Base-by-base conservation (phyloP, 2,329 filamentous ascomycete genomes). In the Albophoma yamanashiensis region DNA sequence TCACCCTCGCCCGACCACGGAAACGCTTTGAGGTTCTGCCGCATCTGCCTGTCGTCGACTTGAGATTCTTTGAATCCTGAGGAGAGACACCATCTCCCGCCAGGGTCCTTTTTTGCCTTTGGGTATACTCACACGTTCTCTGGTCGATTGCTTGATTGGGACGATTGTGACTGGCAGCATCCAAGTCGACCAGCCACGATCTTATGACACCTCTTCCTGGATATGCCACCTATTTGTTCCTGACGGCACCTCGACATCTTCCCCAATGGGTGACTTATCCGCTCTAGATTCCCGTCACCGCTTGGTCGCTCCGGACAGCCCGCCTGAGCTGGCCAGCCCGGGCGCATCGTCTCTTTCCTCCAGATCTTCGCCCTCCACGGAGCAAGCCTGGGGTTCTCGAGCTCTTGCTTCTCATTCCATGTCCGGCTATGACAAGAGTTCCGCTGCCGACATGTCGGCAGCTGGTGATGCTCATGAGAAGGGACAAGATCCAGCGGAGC, bases 221-320 rank as follows among this genome's bases (percentile, higher is more conserved):
- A 59, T 47, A 64, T 63, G 63, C 61, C 43, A 58, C 57, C 55
- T 43, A 50, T 31, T 39, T 45, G 47, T 40, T 42, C 15, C 36
- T 57, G 55, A 58, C 52, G n/a, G 27, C 45, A 47, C 55, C 43
- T 38, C 22, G 25, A 22, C 45, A 57, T 61, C 68, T 65, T 66
- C 76, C 71, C 76, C 80, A 80, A 84, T 84, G 82, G 81, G 80
- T 75, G 77, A 80, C 75, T 70, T 79, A 77, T 72, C 78, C 70
- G 74, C 71, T 66, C 67, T 78, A 73, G 79, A 82, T 69, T 73
- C 78, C 71, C 76, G 77, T 69, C 78, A 75, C 70, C 78, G 75
- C 67, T 76, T 79, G 71, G 73, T 76, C 69, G 72, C 77, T 64
- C 80, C 80, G 68, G 76, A 81, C 66, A 83, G 81, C 63, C 81